Conservation (phyloP, 2,329 filamentous ascomycete species). For the Aspergillus thermomutatus region DNA sequence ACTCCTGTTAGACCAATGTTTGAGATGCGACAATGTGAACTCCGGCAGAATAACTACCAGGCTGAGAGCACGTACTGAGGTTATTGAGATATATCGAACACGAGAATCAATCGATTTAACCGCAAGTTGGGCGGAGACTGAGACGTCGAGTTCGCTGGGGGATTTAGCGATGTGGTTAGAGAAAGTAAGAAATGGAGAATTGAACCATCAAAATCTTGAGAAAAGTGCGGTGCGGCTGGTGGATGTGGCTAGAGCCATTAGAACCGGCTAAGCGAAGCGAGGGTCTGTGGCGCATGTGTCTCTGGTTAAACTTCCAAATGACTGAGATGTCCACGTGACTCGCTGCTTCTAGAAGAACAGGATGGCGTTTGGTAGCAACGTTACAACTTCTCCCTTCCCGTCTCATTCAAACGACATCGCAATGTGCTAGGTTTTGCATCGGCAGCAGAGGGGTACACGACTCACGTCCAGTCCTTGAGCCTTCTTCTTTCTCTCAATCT, state of each 20-base stretch:
- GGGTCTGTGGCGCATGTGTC: constrained; percentile 24
- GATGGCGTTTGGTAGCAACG: constrained; percentile 10
- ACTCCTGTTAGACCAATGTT: constrained; percentile 14
- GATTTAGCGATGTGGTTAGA: constrained; percentile 27
- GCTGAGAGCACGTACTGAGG: constrained; percentile 22
- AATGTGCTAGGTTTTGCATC: background rate
- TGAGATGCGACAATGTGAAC: constrained; percentile 1
- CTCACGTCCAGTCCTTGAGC: constrained; percentile 3
- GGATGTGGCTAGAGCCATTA: constrained; percentile 31
- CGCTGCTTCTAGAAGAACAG: constrained; percentile 23
- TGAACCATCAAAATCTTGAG: constrained; percentile 26
- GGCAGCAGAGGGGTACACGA: background rate
- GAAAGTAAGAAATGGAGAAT: constrained; percentile 28
- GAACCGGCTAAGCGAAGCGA: constrained; percentile 33
- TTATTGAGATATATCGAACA: constrained; percentile 41
- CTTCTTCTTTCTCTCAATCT: background rate
- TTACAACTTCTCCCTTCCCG: constrained; percentile 8
- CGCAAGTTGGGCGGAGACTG: constrained; percentile 97
- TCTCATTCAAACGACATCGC: constrained; percentile 7
- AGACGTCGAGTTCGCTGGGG: constrained; percentile 80
- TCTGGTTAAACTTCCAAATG: background rate
- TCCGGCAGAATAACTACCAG: background rate
- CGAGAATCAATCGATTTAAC: constrained; percentile 98
- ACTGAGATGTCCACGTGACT: constrained; percentile 24
- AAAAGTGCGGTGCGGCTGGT: constrained; percentile 39